A percentile compares a stretch with the other conserved stretches of the same genome.
These are phyloP conservation scores for Candida nonsorbophila DNA, from an alignment of 805 yeast species.

Conservation along the genomic window DNA sequence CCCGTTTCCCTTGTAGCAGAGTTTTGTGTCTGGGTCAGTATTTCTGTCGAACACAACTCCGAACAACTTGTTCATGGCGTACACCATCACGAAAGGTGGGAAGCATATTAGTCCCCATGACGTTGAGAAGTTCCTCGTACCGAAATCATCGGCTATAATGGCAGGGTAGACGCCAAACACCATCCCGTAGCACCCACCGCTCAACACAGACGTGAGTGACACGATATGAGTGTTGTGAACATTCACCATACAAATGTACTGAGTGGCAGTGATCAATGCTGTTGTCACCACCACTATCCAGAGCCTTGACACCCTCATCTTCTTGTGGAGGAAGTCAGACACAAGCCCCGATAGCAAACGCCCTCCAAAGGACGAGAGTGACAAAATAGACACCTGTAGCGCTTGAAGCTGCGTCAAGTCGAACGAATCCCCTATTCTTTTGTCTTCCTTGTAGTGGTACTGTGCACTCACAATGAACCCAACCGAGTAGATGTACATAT, in stretches of 20 bases:
- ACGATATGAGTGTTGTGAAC: slow-evolving; percentile 29
- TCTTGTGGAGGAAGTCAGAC: slow-evolving; percentile 55
- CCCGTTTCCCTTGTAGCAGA: slow-evolving; percentile 30
- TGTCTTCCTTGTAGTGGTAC: slow-evolving; percentile 24
- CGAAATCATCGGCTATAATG: slow-evolving; percentile 66
- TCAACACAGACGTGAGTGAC: slow-evolving; percentile 45
- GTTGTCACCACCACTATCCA: slow-evolving; percentile 56
- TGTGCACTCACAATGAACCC: slow-evolving; percentile 62
- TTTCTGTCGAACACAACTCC: slow-evolving; percentile 50
- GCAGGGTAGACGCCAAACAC: slow-evolving; percentile 74
- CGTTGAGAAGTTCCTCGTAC: slow-evolving; percentile 62
- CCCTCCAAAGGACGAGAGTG: slow-evolving; percentile 62
- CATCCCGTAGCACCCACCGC: slow-evolving; percentile 67
- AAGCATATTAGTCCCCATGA: slow-evolving; percentile 74
- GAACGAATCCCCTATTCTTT: slow-evolving; percentile 1
- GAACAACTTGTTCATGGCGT: slow-evolving; percentile 48
- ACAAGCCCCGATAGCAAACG: slow-evolving; percentile 60
- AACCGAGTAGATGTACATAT: slow-evolving; percentile 65
- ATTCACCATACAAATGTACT: slow-evolving; percentile 26
- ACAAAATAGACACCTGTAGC: slow-evolving; percentile 62
- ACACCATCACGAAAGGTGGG: slow-evolving; percentile 58
- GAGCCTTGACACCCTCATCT: slow-evolving; percentile 49
- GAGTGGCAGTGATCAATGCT: slow-evolving; percentile 30
- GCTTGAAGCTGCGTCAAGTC: slow-evolving; percentile 52
- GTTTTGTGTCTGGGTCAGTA: slow-evolving; percentile 32